Evolutionary conservation across 1,139 yeast genomes (phyloP).

Genomic region (Saccharomyces pastorianus): DNA sequence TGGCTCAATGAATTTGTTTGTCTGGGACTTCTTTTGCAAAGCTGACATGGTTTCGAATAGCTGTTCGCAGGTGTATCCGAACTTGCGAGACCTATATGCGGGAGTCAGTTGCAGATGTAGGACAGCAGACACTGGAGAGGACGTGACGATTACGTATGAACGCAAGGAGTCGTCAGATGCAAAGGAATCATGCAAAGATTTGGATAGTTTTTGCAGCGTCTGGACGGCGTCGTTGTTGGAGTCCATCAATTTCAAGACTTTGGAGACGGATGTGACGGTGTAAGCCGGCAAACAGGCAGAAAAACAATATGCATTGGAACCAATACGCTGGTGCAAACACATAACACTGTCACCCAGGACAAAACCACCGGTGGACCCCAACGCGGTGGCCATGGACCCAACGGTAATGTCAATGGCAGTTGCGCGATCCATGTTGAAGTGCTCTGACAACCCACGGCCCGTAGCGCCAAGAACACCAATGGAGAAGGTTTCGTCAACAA

Average conservation of each 20-base stretch:
- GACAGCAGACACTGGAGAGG: slow-evolving; percentile 57
- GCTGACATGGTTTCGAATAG: slow-evolving; percentile 24
- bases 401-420: slow-evolving; percentile 63
- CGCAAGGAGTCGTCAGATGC: slow-evolving; percentile 29
- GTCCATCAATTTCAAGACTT: slow-evolving; percentile 45
- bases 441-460: slow-evolving; percentile 83
- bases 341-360: slow-evolving; percentile 79
- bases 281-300: slow-evolving; percentile 94
- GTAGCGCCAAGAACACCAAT: slow-evolving; percentile 77
- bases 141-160: slow-evolving; percentile 43
- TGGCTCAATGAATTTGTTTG: slow-evolving; percentile 32
- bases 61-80: slow-evolving; percentile 25
- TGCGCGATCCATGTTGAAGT: slow-evolving; percentile 53
- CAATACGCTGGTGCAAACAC: slow-evolving; percentile 88
- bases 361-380: slow-evolving; percentile 92
- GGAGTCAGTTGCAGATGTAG: slow-evolving; percentile 51
- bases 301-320: slow-evolving; percentile 82
- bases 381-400: slow-evolving; percentile 75
- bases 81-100: slow-evolving; percentile 29
- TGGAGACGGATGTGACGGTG: slow-evolving; percentile 66
- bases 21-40: slow-evolving; percentile 26
- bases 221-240: slow-evolving; percentile 31
- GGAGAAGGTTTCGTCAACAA: slow-evolving; percentile 80
- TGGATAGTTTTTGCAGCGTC: slow-evolving; percentile 34
- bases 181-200: slow-evolving; percentile 35